A percentile compares a stretch with the other conserved stretches of the same genome.
Evolutionary conservation across 2,329 filamentous ascomycete genomes (phyloP).

Genomic region (Ploettnerulaceae sp.): DNA sequence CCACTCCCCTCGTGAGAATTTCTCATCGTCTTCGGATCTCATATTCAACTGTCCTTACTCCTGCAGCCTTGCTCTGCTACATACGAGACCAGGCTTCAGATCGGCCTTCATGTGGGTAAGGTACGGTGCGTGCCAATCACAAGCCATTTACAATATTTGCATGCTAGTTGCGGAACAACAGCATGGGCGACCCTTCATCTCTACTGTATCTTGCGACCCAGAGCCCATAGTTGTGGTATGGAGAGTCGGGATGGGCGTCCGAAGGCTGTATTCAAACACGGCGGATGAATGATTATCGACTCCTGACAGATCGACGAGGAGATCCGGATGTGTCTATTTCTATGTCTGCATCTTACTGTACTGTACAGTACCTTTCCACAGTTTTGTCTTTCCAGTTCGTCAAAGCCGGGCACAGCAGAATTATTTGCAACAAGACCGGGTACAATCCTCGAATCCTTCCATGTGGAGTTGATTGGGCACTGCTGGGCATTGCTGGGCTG

Average conservation of each 20-base stretch:
- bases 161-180: neutral
- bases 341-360: neutral
- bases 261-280: conserved; percentile 20
- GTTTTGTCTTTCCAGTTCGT: conserved; percentile 1
- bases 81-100: too few relatives aligned
- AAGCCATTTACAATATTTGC: conserved; percentile 1
- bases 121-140: neutral
- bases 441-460: neutral
- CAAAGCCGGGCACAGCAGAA: neutral
- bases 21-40: too few relatives aligned
- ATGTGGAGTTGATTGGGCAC: conserved; percentile 16
- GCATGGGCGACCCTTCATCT: conserved; percentile 3
- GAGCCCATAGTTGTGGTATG: conserved; percentile 9
- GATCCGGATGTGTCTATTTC: neutral
- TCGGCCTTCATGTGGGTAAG: too few relatives aligned
- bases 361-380: conserved; percentile 1
- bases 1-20: too few relatives aligned
- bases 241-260: conserved; percentile 17
- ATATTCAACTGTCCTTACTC: too few relatives aligned
- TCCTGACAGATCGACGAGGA: conserved; percentile 1
- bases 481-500: conserved; percentile 12
- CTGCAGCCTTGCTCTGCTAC: too few relatives aligned
- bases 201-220: neutral
- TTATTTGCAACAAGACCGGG: conserved; percentile 4
- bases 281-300: conserved; percentile 11